phyloP scores from a whole-genome alignment of 495 filamentous ascomycete genomes.

The Pseudotulostoma volvatum region DNA sequence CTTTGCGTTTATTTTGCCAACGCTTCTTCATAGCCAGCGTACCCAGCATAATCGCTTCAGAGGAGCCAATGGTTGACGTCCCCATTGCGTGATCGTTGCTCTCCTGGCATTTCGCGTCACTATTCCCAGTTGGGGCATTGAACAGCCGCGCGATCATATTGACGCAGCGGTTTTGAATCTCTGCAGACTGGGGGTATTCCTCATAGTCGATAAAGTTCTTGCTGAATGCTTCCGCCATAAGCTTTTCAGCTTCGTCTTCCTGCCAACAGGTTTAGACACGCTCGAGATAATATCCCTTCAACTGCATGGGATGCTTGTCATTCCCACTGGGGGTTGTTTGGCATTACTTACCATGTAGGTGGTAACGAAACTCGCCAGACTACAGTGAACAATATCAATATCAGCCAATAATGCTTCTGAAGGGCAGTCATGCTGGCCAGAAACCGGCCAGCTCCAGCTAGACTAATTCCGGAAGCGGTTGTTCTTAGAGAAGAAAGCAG shows the following conservation, averaged over 20 bases:
- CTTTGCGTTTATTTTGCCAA: slow-evolving; percentile 73
- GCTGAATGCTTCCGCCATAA: slow-evolving; percentile 74
- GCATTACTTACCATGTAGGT: slow-evolving; percentile 57
- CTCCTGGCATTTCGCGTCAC: slow-evolving; percentile 15
- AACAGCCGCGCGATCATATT: slow-evolving; percentile 87
- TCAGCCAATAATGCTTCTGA: too few species aligned
- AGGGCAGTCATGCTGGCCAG: not conserved
- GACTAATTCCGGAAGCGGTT: too few species aligned
- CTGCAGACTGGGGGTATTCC: slow-evolving; percentile 75
- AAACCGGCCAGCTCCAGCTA: slow-evolving; percentile 2
- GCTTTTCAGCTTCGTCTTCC: slow-evolving; percentile 81
- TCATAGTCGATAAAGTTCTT: slow-evolving; percentile 95
- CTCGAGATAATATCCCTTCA: not conserved
- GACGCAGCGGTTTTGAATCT: slow-evolving; percentile 85
- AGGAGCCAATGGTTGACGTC: slow-evolving; percentile 71
- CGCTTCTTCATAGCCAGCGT: slow-evolving; percentile 89
- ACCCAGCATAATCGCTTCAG: slow-evolving; percentile 80
- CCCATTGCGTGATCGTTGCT: slow-evolving; percentile 48
- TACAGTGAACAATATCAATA: too few species aligned
- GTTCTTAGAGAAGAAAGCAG: too few species aligned
- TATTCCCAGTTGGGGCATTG: slow-evolving; percentile 39
- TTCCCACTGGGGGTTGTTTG: not conserved
- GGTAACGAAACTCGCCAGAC: slow-evolving; percentile 66
- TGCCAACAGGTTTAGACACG: slow-evolving; percentile 10
- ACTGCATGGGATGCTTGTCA: too few species aligned